Percentiles rank a stretch among this genome's conserved stretches.
Conservation (phyloP, 2,329 filamentous ascomycete genomes). For the Fusarium incarnatum region DNA sequence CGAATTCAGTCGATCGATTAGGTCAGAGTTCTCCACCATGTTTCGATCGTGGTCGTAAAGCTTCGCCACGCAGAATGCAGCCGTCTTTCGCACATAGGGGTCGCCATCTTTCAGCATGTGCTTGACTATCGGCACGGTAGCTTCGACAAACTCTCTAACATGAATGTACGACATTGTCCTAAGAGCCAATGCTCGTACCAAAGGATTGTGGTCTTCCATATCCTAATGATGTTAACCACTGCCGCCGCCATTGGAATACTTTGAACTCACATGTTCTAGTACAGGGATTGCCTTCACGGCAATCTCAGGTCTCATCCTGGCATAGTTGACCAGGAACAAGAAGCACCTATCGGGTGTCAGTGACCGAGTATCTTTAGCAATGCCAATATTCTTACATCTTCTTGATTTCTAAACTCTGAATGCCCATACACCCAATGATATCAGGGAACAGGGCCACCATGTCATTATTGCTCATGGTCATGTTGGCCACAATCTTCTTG, state of each 20-base stretch:
- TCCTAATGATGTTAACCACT: constrained; percentile 66
- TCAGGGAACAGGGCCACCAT: constrained; percentile 98
- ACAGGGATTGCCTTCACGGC: constrained; percentile 93
- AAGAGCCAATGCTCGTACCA: constrained; percentile 90
- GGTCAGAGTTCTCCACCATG: constrained; percentile 88
- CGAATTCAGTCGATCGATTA: constrained; percentile 90
- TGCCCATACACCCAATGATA: constrained; percentile 94
- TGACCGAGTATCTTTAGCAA: not conserved
- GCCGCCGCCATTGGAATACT: not conserved
- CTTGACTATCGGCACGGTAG: constrained; percentile 86
- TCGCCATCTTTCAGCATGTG: constrained; percentile 85
- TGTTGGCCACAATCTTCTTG: constrained; percentile 99
- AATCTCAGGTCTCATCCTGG: constrained; percentile 91
- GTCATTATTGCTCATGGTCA: constrained; percentile 99
- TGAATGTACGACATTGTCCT: constrained; percentile 98
- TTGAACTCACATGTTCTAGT: constrained; percentile 74
- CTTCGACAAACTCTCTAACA: constrained; percentile 94
- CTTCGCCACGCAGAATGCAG: constrained; percentile 95
- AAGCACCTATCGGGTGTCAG: constrained; percentile 78
- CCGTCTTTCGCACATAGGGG: constrained; percentile 97
- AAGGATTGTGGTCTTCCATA: constrained; percentile 91
- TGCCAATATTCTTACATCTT: constrained; percentile 78
- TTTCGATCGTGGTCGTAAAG: constrained; percentile 95
- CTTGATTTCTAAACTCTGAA: constrained; percentile 96
- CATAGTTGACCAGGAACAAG: constrained; percentile 96